phyloP scores from a whole-genome alignment of 2,329 filamentous ascomycete species.

The Fusarium coicis region DNA sequence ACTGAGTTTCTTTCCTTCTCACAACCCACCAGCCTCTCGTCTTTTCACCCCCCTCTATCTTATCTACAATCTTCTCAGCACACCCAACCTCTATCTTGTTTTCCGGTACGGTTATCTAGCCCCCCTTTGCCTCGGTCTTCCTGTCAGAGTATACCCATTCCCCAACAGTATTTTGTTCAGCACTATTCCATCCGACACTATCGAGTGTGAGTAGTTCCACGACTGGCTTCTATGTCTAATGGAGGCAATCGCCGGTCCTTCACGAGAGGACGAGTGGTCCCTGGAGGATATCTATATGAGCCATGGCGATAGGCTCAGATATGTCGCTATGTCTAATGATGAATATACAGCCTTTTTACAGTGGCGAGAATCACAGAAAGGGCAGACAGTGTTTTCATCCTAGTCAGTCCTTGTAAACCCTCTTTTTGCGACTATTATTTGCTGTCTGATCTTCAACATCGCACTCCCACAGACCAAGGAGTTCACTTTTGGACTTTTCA shows the following conservation, averaged over 20 bases:
- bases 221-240: neutral
- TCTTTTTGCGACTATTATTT: neutral
- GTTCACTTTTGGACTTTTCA: no score
- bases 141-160: neutral
- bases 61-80: no score
- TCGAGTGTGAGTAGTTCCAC: neutral
- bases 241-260: fast-evolving
- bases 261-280: fast-evolving
- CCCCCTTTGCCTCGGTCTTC: no score
- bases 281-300: neutral
- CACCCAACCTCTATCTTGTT: no score
- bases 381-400: fast-evolving
- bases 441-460: neutral
- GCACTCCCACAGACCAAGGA: neutral
- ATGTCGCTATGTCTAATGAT: neutral
- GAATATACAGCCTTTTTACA: neutral
- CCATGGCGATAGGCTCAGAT: neutral
- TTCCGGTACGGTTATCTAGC: no score
- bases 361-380: neutral
- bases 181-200: neutral
- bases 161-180: neutral
- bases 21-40: no score
- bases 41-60: no score
- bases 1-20: neutral
- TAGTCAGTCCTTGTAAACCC: fast-evolving